A percentile compares a stretch with the other conserved stretches of the same genome.
Conservation (phyloP, 192 early-diverging fungal species). For the Allomyces javanicus region DNA sequence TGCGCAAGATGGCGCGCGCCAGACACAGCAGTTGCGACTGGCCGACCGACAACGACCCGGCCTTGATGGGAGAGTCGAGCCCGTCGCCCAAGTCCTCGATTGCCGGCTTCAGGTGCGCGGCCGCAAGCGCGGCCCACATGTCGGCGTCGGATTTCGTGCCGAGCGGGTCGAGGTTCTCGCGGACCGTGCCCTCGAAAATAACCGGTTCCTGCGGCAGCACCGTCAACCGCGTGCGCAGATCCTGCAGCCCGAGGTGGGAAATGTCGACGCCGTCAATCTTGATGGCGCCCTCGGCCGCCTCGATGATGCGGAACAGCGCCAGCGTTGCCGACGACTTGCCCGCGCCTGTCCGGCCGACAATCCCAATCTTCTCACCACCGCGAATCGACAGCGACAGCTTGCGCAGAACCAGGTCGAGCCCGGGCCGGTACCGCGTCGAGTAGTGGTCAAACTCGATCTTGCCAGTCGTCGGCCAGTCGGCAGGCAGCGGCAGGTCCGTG, state of each 20-base stretch:
- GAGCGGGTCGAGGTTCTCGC: slow-evolving; percentile 4
- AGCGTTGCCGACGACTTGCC: slow-evolving; percentile 20
- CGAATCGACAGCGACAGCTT: slow-evolving; percentile 15
- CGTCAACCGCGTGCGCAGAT: slow-evolving; percentile 10
- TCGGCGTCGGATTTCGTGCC: slow-evolving; percentile 2
- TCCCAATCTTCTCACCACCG: slow-evolving; percentile 33
- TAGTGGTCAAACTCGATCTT: slow-evolving; percentile 53
- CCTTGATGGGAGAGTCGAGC: slow-evolving; percentile 6
- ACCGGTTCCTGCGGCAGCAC: slow-evolving; percentile 8
- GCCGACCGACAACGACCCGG: slow-evolving; percentile 17
- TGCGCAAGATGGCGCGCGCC: slow-evolving; percentile 19
- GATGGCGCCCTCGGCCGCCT: slow-evolving; percentile 3
- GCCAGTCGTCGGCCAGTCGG: slow-evolving; percentile 56
- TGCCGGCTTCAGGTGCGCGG: background rate
- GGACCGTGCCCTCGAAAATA: slow-evolving; percentile 6
- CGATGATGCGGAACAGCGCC: slow-evolving; percentile 24
- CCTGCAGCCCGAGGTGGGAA: slow-evolving; percentile 15
- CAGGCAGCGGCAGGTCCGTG: slow-evolving; percentile 33
- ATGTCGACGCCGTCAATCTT: slow-evolving; percentile 7
- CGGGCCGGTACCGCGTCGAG: slow-evolving; percentile 60
- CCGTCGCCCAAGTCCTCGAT: slow-evolving; percentile 5
- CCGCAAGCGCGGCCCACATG: slow-evolving; percentile 6
- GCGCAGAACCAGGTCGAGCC: slow-evolving; percentile 56
- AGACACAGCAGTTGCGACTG: slow-evolving; percentile 33
- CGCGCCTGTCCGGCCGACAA: slow-evolving; percentile 41